These are phyloP conservation scores for Brassica hybrid DNA, from an alignment of 441 rosid genomes.

Conservation along the genomic window DNA sequence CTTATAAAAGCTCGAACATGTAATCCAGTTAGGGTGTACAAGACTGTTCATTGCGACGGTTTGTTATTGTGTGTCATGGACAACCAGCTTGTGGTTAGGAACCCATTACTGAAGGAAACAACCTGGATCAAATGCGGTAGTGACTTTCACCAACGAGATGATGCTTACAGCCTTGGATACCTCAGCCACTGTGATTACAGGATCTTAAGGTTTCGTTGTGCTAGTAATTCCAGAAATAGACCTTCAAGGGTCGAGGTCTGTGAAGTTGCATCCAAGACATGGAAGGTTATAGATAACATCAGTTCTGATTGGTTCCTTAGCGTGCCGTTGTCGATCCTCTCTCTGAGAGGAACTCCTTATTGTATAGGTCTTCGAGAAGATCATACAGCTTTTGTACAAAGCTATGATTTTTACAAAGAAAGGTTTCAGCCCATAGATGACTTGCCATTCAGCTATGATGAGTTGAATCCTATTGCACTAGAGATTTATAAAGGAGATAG, in stretches of 20 bases:
- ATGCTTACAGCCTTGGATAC: background rate
- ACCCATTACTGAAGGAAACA: too few relatives aligned
- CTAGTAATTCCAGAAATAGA: background rate
- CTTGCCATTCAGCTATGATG: background rate
- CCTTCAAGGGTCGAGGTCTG: background rate
- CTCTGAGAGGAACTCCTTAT: too few relatives aligned
- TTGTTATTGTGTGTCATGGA: background rate
- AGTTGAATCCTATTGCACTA: background rate
- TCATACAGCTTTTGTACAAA: background rate
- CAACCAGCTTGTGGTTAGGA: too few relatives aligned
- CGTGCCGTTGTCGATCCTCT: too few relatives aligned
- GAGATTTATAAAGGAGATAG: slow-evolving; percentile 7
- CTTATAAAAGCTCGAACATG: background rate
- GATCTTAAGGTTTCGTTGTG: background rate
- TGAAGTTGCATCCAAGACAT: background rate
- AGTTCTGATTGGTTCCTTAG: too few relatives aligned
- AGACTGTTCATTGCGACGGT: background rate
- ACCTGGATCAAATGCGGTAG: too few relatives aligned
- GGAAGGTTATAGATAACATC: background rate
- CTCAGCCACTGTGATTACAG: background rate
- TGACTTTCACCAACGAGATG: background rate
- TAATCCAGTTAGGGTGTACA: background rate
- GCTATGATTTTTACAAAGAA: background rate
- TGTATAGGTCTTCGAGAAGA: slow-evolving; percentile 4
- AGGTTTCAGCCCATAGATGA: background rate